These are phyloP conservation scores for Globisporangium cylindrosporum DNA, from an alignment of 352 stramenopile species.

Conservation along the genomic window DNA sequence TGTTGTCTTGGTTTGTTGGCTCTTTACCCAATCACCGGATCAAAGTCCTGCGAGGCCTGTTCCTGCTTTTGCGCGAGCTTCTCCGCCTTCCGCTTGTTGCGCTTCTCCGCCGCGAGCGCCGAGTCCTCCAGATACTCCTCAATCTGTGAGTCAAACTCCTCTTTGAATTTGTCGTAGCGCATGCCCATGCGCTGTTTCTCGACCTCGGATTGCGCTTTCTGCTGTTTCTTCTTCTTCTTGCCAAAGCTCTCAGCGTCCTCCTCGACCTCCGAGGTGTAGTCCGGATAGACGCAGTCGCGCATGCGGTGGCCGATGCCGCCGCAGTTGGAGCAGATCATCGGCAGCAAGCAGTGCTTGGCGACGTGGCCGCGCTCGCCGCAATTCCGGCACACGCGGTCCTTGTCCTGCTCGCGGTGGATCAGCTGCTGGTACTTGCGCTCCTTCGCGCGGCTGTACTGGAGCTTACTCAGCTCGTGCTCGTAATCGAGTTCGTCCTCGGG, in stretches of 20 bases:
- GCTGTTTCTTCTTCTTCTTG: slow-evolving; percentile 7
- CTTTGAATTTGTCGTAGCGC: slow-evolving; percentile 48
- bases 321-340: slow-evolving; percentile 76
- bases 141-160: slow-evolving; percentile 60
- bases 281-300: slow-evolving; percentile 43
- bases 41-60: slow-evolving; percentile 10
- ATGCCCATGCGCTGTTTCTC: slow-evolving; percentile 34
- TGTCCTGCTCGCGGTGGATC: slow-evolving; percentile 52
- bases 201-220: slow-evolving; percentile 20
- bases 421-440: slow-evolving; percentile 66
- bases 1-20: neutral
- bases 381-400: slow-evolving; percentile 66
- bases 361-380: slow-evolving; percentile 75
- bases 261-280: slow-evolving; percentile 28
- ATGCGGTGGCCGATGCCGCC: slow-evolving; percentile 61
- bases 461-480: slow-evolving; percentile 57
- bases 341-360: slow-evolving; percentile 64
- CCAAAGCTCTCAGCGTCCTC: slow-evolving; percentile 11
- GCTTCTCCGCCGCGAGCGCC: slow-evolving; percentile 17
- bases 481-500: slow-evolving; percentile 60
- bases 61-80: slow-evolving; percentile 8
- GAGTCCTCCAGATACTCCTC: slow-evolving; percentile 53
- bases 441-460: slow-evolving; percentile 35
- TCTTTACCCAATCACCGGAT: slow-evolving; percentile 13
- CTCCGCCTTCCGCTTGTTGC: slow-evolving; percentile 18